Conservation (phyloP, 805 yeast species). For the Nakazawaea sp. region DNA sequence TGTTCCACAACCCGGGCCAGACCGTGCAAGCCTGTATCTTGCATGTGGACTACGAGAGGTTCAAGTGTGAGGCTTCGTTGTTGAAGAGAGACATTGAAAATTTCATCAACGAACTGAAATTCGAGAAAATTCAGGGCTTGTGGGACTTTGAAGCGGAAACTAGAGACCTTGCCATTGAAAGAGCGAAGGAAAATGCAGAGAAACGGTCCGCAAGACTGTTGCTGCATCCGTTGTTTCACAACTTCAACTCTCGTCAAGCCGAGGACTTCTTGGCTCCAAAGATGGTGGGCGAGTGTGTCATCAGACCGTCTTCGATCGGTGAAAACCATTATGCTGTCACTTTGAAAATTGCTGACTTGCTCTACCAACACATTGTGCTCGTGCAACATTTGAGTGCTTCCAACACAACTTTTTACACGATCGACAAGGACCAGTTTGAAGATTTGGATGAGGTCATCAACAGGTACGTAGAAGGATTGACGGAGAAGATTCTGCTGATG, state of each 20-base stretch:
- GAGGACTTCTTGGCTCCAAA: constrained; percentile 88
- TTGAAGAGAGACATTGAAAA: constrained; percentile 55
- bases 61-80: constrained; percentile 71
- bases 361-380: constrained; percentile 88
- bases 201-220: constrained; percentile 69
- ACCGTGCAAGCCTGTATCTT: constrained; percentile 80
- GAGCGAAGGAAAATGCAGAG: constrained; percentile 55
- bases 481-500: constrained; percentile 79
- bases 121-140: constrained; percentile 48
- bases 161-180: constrained; percentile 52
- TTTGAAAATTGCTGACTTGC: constrained; percentile 89
- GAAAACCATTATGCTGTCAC: constrained; percentile 84
- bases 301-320: constrained; percentile 92
- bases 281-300: constrained; percentile 85
- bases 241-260: constrained; percentile 80
- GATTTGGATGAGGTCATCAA: constrained; percentile 93
- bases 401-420: constrained; percentile 50
- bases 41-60: constrained; percentile 64
- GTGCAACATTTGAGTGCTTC: constrained; percentile 46
- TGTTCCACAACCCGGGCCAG: constrained; percentile 54
- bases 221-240: constrained; percentile 87
- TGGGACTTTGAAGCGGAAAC: constrained; percentile 82
- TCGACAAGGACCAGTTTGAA: constrained; percentile 57
- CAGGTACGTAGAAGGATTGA: constrained; percentile 78
- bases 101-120: constrained; percentile 36